Percentiles rank a stretch among this genome's conserved stretches.
Conservation (phyloP, 371 early-diverging fungal species). For the Basidiobolus heterosporus region DNA sequence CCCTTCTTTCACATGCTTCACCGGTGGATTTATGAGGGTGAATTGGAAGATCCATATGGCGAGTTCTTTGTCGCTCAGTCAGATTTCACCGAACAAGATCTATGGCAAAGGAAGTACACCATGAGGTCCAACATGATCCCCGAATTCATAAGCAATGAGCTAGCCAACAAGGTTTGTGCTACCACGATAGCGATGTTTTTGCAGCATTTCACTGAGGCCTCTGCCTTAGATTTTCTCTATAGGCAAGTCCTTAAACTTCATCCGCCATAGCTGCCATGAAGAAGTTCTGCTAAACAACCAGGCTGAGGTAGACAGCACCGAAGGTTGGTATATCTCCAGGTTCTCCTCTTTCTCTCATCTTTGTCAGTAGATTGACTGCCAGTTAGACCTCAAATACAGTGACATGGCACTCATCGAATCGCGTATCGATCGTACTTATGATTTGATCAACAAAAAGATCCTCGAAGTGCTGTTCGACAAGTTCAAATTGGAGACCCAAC, state of each 20-base stretch:
- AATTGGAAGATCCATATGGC: slow-evolving; percentile 77
- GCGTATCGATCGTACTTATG: slow-evolving; percentile 57
- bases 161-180: slow-evolving; percentile 57
- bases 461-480: slow-evolving; percentile 51
- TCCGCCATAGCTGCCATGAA: slow-evolving; percentile 57
- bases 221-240: slow-evolving; percentile 55
- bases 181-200: no score
- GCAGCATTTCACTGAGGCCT: no score
- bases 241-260: slow-evolving; percentile 86
- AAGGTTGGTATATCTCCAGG: no score
- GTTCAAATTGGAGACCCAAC: slow-evolving; percentile 68
- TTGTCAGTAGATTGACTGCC: slow-evolving; percentile 2
- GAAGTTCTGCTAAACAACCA: not conserved
- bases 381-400: slow-evolving; percentile 41
- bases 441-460: slow-evolving; percentile 47
- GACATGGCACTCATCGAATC: slow-evolving; percentile 49
- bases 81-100: slow-evolving; percentile 37
- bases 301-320: not conserved
- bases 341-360: no score
- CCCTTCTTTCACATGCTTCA: slow-evolving; percentile 82
- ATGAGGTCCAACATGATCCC: slow-evolving; percentile 71
- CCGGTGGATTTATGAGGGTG: slow-evolving; percentile 90
- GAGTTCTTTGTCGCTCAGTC: slow-evolving; percentile 72
- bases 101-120: slow-evolving; percentile 67
- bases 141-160: slow-evolving; percentile 46